Conservation (phyloP, 768 basidiomycete genomes). For the Boletus subcaerulescens region DNA sequence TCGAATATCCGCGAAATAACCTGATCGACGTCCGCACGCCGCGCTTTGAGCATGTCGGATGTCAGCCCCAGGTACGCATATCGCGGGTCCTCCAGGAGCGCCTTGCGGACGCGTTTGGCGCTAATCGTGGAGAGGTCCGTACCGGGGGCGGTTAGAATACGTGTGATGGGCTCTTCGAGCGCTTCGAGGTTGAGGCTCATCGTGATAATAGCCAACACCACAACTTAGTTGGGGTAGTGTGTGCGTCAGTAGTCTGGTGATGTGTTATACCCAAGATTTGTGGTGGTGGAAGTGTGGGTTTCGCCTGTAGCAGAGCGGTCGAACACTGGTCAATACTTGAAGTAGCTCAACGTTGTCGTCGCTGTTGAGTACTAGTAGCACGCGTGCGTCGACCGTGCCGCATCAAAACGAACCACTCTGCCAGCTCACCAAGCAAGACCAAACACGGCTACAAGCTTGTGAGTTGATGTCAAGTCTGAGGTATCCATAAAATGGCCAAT, state of each 20-base stretch:
- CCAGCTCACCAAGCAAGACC: conserved; percentile 22
- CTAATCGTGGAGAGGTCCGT: conserved; percentile 78
- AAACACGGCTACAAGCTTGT: conserved; percentile 14
- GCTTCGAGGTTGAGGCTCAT: conserved; percentile 55
- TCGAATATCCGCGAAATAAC: conserved; percentile 68
- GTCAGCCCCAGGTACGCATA: conserved; percentile 47
- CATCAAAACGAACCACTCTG: conserved; percentile 1
- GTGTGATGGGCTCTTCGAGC: conserved; percentile 59
- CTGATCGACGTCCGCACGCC: conserved; percentile 66
- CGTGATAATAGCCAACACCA: neutral
- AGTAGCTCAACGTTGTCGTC: conserved; percentile 10
- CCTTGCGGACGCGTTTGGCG: conserved; percentile 85
- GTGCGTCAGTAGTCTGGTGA: neutral
- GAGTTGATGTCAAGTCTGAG: neutral
- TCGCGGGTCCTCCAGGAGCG: conserved; percentile 46
- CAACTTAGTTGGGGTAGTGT: neutral
- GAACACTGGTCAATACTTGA: neutral
- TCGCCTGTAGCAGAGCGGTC: neutral
- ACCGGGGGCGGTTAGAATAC: conserved; percentile 72
- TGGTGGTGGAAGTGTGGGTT: neutral
- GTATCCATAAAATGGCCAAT: neutral
- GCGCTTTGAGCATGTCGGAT: conserved; percentile 56
- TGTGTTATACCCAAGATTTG: neutral
- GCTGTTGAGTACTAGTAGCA: conserved; percentile 8
- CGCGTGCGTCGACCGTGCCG: conserved; percentile 1